Evolutionary conservation across 1,139 yeast genomes (phyloP).

Genomic region (Sugiyamaella novakii): DNA sequence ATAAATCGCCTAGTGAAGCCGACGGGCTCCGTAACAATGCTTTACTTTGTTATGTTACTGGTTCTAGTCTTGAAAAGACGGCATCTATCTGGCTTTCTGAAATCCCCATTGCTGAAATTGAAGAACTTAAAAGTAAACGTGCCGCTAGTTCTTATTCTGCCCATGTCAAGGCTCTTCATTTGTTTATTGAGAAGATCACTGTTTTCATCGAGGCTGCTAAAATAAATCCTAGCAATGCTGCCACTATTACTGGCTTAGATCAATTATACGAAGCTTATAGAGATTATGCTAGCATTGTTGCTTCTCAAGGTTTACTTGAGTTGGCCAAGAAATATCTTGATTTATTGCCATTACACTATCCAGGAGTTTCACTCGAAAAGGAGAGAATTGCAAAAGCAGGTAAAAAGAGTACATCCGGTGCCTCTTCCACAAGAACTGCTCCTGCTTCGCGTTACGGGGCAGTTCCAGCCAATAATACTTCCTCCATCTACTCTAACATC

Average conservation of each 20-base stretch:
- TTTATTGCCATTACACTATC: conserved; percentile 67
- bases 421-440: conserved; percentile 21
- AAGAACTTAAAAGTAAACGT: conserved; percentile 48
- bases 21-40: conserved; percentile 66
- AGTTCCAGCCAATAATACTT: conserved; percentile 16
- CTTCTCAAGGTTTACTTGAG: conserved; percentile 82
- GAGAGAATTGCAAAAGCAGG: conserved; percentile 71
- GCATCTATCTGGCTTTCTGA: conserved; percentile 85
- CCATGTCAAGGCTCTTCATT: conserved; percentile 76
- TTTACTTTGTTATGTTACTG: conserved; percentile 75
- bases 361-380: conserved; percentile 64
- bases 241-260: conserved; percentile 37
- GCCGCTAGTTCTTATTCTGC: conserved; percentile 76
- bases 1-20: conserved; percentile 34
- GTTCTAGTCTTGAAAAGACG: conserved; percentile 76
- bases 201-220: conserved; percentile 59
- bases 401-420: conserved; percentile 28
- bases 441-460: conserved; percentile 22
- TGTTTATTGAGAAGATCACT: conserved; percentile 80
- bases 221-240: conserved; percentile 42
- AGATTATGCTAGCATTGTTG: conserved; percentile 79
- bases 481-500: conserved; percentile 18
- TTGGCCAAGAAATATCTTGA: conserved; percentile 72
- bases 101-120: conserved; percentile 58
- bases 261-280: conserved; percentile 60